Conservation (phyloP, 192 early-diverging fungal genomes). For the Rhizoclosmatium sp. region DNA sequence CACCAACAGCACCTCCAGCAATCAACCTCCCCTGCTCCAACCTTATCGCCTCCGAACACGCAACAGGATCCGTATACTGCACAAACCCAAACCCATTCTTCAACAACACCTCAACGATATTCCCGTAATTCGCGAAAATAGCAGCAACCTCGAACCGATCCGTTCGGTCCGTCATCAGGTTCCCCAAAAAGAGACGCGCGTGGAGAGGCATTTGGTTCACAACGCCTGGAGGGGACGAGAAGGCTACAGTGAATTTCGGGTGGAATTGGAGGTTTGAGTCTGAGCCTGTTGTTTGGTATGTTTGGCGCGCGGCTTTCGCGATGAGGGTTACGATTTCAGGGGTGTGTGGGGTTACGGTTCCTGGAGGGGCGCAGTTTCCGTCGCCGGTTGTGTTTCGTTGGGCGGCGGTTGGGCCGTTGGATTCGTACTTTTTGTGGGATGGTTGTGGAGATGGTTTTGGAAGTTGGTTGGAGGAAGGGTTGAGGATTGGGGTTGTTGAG, state of each 20-base stretch:
- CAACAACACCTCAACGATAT: slow-evolving; percentile 61
- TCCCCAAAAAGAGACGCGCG: slow-evolving; percentile 61
- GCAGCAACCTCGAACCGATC: slow-evolving; percentile 53
- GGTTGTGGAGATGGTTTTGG: neutral
- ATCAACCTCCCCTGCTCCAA: slow-evolving; percentile 50
- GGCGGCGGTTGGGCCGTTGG: slow-evolving; percentile 2
- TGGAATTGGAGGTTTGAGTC: slow-evolving; percentile 46
- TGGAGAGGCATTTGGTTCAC: slow-evolving; percentile 46
- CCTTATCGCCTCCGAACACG: slow-evolving; percentile 51
- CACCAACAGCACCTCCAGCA: slow-evolving; percentile 56
- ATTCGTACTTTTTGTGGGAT: neutral
- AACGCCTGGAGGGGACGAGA: slow-evolving; percentile 33
- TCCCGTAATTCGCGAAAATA: slow-evolving; percentile 64
- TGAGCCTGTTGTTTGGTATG: neutral
- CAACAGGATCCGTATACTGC: slow-evolving; percentile 57
- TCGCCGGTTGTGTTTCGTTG: slow-evolving; percentile 11
- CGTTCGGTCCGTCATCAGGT: slow-evolving; percentile 54
- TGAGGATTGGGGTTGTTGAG: neutral
- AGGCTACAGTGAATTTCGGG: slow-evolving; percentile 48
- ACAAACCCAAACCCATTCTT: slow-evolving; percentile 60
- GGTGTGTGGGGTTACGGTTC: slow-evolving; percentile 26
- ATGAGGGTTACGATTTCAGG: slow-evolving; percentile 22
- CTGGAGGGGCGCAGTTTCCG: slow-evolving; percentile 30
- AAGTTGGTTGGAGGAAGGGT: neutral
- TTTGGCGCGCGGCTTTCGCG: slow-evolving; percentile 10